Base-by-base conservation (phyloP, 345 rosid species). In the Eucalyptus viminalis region DNA sequence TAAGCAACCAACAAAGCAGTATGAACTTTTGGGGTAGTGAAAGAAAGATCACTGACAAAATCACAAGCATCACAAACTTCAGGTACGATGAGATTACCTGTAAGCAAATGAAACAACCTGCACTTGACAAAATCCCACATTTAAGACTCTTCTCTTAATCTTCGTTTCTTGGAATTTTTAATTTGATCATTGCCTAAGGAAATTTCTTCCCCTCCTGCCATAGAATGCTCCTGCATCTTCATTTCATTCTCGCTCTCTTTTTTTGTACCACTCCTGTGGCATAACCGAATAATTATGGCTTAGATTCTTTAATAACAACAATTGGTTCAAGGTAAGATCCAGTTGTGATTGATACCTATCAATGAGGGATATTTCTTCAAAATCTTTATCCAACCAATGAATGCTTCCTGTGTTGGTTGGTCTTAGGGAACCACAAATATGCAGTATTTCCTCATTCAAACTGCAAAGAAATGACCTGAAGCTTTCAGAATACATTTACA, bases 391-490 rank as follows among this genome's bases (percentile, higher is more conserved):
- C 47, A 96, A 91, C 97, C 95, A 96, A 88, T 89, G 89, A 22
- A 93, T 89, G 80, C 93, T 94, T 92, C 99, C 97, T 49, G 98
- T 96, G 89, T 92, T 90, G 62, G 89, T 92, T 34, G 93, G 92
- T 80, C 91, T 89, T 86, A 96, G 89, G 16, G 99, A 95, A 62
- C 99, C 97, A 67, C 91, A 91, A 89, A 96, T 95, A 91, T 94
- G 97, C 90, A 95, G 90, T 49, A 93, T 94, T 92, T 97, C 98
- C 90, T 95, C 95, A 90, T 96, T 96, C 86, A 95, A 92, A 92
- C 97, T 96, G 95, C 94, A 93, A 89, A 87, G 58, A 81, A 65
- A 67, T n/a, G 86, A 89, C 80, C 81, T 67, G 34, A 60, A 29
- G 80, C 37, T 87, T n/a, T 65, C 86, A 87, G 91, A 89, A 90